Conservation (phyloP, 495 filamentous ascomycete genomes). For the Mycothermus thermophilus region DNA sequence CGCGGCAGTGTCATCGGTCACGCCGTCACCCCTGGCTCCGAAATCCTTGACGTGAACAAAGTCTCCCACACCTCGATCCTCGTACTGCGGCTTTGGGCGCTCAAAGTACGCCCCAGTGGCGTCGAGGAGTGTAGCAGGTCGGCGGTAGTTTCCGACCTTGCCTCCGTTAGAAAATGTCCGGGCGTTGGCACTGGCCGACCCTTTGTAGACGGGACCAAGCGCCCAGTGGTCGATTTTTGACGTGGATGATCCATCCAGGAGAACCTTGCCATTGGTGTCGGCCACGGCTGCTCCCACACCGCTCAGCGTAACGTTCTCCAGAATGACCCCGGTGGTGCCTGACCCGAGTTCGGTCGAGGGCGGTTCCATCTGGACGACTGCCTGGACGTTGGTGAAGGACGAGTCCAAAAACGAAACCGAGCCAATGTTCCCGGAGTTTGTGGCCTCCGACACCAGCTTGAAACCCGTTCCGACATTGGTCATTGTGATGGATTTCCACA, state of each 20-base stretch:
- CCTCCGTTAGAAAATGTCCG: conserved; percentile 43
- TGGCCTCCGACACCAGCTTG: conserved; percentile 44
- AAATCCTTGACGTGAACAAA: conserved; percentile 5
- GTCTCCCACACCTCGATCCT: conserved; percentile 19
- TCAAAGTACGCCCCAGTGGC: conserved; percentile 41
- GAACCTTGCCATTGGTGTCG: conserved; percentile 24
- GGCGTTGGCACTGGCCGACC: conserved; percentile 46
- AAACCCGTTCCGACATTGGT: conserved; percentile 59
- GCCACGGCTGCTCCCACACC: conserved; percentile 39
- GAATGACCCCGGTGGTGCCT: conserved; percentile 47
- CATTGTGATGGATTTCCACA: conserved; percentile 58
- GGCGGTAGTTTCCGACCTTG: conserved; percentile 34
- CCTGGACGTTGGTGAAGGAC: conserved; percentile 25
- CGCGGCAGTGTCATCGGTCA: conserved; percentile 48
- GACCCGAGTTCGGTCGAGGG: conserved; percentile 36
- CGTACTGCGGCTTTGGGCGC: conserved; percentile 51
- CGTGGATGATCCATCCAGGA: conserved; percentile 21
- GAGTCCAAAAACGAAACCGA: conserved; percentile 29
- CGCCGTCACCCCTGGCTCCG: conserved; percentile 63
- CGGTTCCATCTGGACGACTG: conserved; percentile 45
- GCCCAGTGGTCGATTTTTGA: conserved; percentile 2
- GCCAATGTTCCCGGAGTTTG: no score
- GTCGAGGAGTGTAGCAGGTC: conserved; percentile 9
- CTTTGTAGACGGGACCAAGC: conserved; percentile 2
- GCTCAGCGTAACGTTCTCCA: conserved; percentile 60